Base-by-base conservation (phyloP, 2,329 filamentous ascomycete species). In the Arthrobotrys pseudoclavata region DNA sequence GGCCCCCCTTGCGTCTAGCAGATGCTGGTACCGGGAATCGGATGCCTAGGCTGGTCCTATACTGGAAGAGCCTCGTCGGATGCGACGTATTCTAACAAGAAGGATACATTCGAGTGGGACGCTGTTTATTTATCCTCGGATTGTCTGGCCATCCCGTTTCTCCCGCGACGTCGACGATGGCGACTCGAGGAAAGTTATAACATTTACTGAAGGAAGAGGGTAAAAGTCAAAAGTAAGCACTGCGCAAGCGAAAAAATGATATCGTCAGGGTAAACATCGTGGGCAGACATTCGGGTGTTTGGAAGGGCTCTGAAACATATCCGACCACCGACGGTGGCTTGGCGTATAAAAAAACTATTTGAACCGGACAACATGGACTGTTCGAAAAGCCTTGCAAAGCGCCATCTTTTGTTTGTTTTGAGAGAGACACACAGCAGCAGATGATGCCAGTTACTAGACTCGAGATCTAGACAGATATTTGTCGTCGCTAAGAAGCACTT, bases 1-100 rank as follows among this genome's bases (percentile, higher is more conserved):
- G 42, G 55, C 55, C 55, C 55, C 55, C 55, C 55, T 60, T 60
- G 55, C 55, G 55, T 60, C 55, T 40, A 26, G 55, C 55, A 40
- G 18, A 42, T 60, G 55, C 55, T 40, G 31, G 31, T 29, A 42
- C 55, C 55, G 34, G 55, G 55, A 31, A 60, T 42, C 31, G 55
- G 42, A 60, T 60, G 31, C 40, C 52, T 57, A 37, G 31, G 7
- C 52, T 57, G 29, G 52, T 37, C 9, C 37, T 40, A 15, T 31
- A 18, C 12, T 31, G 13, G 24, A 57, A 50, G 47, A 50, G 47
- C 47, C 47, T 50, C 31, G 55, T 60, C 55, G 55, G 55, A 22
- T 57, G 9, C 26, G 10, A 57, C 40, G 18, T 37, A 22, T 40
- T 3, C 7, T 31, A 7, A 31, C 5, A 15, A 42, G 29, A 7